Conservation (phyloP, 225 moss, liverwort and hornwort species). For the Sphagnum contortum region DNA sequence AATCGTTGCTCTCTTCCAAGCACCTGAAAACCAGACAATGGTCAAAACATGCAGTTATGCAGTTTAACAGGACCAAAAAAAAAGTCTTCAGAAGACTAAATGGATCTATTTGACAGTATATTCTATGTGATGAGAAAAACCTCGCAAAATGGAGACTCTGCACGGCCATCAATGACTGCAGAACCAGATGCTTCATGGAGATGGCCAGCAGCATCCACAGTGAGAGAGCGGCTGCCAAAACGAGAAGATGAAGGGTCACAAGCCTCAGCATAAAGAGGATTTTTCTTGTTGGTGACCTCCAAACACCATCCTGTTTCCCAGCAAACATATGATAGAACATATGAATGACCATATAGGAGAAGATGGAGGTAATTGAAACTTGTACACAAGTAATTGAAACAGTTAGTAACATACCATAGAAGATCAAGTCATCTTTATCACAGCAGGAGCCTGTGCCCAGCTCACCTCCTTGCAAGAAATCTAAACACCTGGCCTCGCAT, state of each 20-base stretch:
- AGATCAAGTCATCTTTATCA: conserved; percentile 40
- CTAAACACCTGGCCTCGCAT: conserved; percentile 22
- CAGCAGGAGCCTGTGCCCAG: conserved; percentile 38
- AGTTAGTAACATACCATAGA: conserved; percentile 20
- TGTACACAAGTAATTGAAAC: too few relatives aligned
- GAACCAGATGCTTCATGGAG: conserved; percentile 26
- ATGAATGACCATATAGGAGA: too few relatives aligned
- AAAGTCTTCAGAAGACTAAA: too few relatives aligned
- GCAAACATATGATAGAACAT: conserved; percentile 3
- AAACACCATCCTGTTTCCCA: conserved; percentile 35
- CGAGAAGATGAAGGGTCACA: conserved; percentile 28
- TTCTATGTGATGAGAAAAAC: conserved; percentile 4
- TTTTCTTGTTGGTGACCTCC: conserved; percentile 21
- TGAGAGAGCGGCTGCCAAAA: conserved; percentile 35
- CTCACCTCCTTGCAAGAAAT: conserved; percentile 43
- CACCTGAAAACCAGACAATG: conserved; percentile 12
- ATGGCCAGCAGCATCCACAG: conserved; percentile 21
- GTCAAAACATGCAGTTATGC: background rate
- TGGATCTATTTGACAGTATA: too few relatives aligned
- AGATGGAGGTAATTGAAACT: too few relatives aligned
- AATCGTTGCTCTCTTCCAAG: conserved; percentile 39
- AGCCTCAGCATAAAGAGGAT: conserved; percentile 24
- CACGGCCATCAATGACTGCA: conserved; percentile 26
- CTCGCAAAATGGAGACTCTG: conserved; percentile 38
- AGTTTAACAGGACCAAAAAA: too few relatives aligned